Base-by-base conservation (phyloP, 2,329 filamentous ascomycete species). In the Neopestalotiopsis clavispora region DNA sequence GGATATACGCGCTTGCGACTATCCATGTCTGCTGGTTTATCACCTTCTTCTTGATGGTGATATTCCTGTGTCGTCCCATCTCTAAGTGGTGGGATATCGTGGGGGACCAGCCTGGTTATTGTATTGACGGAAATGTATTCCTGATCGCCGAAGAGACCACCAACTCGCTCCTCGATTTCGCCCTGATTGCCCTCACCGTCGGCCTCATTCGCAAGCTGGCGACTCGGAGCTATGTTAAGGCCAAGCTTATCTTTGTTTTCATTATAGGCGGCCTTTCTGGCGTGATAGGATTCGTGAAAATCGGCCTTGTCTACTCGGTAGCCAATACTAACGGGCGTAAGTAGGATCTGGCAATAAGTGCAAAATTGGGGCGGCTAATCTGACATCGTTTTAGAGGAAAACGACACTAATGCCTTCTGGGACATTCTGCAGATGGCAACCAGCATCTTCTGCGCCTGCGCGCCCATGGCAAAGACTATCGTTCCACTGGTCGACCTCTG, bases 81-180 rank as follows among this genome's bases (percentile, higher is more conserved):
- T 52, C 62, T 1, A 71, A 70, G 38, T 70, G 45, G 40, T 74
- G 69, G 69, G 67, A 72, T 64, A 5, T 58, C 64, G 13, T n/a
- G 58, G 58, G 58, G 9, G 32, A 20, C 30, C 9, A 12, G 58
- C 9, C 9, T 17, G 70, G 70, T 1, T 66, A 9, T 4, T 73
- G 70, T 42, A 65, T 68, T n/a, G 42, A 68, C 49, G 64, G 49
- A n/a, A 60, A 65, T 20, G 64, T 66, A 10, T 56, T 71, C 13
- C 65, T 70, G 20, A 40, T 60, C 57, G 49, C 67, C 4, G 69
- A 63, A 14, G 74, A 74, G 58, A 66, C 68, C 12, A 65, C 70
- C 20, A 75, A 75, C 65, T 73, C 72, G 4, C 32, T 49, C 14
- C 32, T 75, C 40, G 72, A 75, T 66, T 73, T 75, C 42, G 69